Conservation (phyloP, 495 filamentous ascomycete genomes). For the Echria macrotheca region DNA sequence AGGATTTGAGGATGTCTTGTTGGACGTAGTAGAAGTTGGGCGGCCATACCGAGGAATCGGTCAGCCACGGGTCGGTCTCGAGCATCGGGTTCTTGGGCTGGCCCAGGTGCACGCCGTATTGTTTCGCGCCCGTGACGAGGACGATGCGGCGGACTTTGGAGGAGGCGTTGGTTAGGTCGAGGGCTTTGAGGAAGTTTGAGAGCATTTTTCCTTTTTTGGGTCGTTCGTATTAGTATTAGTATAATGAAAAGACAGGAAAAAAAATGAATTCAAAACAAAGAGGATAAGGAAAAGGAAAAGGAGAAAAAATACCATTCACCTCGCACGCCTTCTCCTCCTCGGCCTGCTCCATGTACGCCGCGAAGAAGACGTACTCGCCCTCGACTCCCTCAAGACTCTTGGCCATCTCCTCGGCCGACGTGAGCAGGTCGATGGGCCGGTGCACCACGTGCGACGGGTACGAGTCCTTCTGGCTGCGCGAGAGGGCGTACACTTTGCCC, state of each 20-base stretch:
- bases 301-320: slow-evolving; percentile 39
- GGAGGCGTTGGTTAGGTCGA: slow-evolving; percentile 39
- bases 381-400: slow-evolving; percentile 34
- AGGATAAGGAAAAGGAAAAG: too few relatives aligned
- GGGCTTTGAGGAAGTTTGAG: slow-evolving; percentile 45
- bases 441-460: slow-evolving; percentile 40
- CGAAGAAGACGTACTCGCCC: slow-evolving; percentile 46
- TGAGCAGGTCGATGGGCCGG: slow-evolving; percentile 40
- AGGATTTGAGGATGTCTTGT: slow-evolving; percentile 36
- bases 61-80: slow-evolving; percentile 37
- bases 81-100: slow-evolving; percentile 45
- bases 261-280: too few relatives aligned
- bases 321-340: slow-evolving; percentile 39
- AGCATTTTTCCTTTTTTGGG: slow-evolving; percentile 31
- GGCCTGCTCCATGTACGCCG: slow-evolving; percentile 41
- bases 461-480: slow-evolving; percentile 37
- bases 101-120: slow-evolving; percentile 55
- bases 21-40: slow-evolving; percentile 47
- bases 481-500: slow-evolving; percentile 39
- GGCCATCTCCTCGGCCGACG: slow-evolving; percentile 37
- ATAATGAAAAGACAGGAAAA: too few relatives aligned
- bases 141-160: slow-evolving; percentile 45
- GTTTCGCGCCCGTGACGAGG: slow-evolving; percentile 49
- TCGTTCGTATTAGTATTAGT: too few relatives aligned
- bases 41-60: slow-evolving; percentile 22